phyloP scores from a whole-genome alignment of 352 stramenopile genomes.

The Aphanomyces astaci region DNA sequence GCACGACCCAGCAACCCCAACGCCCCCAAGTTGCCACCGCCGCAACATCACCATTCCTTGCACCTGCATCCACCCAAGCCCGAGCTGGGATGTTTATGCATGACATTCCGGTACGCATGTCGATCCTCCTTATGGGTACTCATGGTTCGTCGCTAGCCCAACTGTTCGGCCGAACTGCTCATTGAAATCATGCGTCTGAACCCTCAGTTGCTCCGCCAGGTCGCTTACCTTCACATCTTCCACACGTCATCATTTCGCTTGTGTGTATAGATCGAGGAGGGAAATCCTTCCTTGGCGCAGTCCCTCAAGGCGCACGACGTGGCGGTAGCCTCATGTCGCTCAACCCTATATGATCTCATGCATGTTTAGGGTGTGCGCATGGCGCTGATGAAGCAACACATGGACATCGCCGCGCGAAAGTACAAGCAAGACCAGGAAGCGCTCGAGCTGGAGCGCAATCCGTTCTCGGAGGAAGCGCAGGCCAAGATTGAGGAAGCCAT shows the following conservation, averaged over 20 bases:
- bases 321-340: slow-evolving; percentile 28
- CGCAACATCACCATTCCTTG: slow-evolving; percentile 26
- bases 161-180: slow-evolving; percentile 62
- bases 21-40: slow-evolving; percentile 20
- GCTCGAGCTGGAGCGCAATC: slow-evolving; percentile 57
- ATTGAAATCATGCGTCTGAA: slow-evolving; percentile 82
- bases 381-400: slow-evolving; percentile 77
- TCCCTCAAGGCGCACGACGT: slow-evolving; percentile 62
- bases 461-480: slow-evolving; percentile 66
- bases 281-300: slow-evolving; percentile 51
- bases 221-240: slow-evolving; percentile 22
- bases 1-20: slow-evolving; percentile 29
- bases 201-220: slow-evolving; percentile 53
- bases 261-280: slow-evolving; percentile 59
- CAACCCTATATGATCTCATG: not conserved
- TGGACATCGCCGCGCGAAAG: slow-evolving; percentile 61
- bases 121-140: not conserved
- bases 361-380: slow-evolving; percentile 77
- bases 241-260: not conserved
- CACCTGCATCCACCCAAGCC: slow-evolving; percentile 24
- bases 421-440: slow-evolving; percentile 80
- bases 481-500: slow-evolving; percentile 80
- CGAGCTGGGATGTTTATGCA: slow-evolving; percentile 61
- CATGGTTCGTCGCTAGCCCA: slow-evolving; percentile 26
- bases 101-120: slow-evolving; percentile 58